Conservation (phyloP, 1,139 yeast species). For the Pichia sp. region DNA sequence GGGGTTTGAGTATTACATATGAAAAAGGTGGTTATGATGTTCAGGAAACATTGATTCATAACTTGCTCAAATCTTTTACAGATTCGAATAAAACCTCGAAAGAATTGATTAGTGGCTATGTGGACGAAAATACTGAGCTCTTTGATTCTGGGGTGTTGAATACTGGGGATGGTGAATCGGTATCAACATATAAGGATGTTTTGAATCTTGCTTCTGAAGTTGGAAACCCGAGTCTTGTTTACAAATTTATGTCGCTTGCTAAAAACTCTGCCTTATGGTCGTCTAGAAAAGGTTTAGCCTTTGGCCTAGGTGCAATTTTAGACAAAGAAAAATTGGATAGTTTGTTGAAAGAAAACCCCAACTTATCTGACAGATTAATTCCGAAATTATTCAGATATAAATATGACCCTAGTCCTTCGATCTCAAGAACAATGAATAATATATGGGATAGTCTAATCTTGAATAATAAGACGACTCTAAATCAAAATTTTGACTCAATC, state of each 20-base stretch:
- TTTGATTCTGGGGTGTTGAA: slow-evolving; percentile 78
- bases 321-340: slow-evolving; percentile 73
- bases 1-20: slow-evolving; percentile 79
- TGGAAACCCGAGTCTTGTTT: slow-evolving; percentile 91
- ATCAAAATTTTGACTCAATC: slow-evolving; percentile 53
- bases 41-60: slow-evolving; percentile 69
- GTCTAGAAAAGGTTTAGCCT: slow-evolving; percentile 89
- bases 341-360: slow-evolving; percentile 50
- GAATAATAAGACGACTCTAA: slow-evolving; percentile 52
- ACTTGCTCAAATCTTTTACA: slow-evolving; percentile 75
- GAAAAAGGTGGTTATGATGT: slow-evolving; percentile 69
- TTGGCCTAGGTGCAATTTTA: slow-evolving; percentile 81
- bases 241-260: slow-evolving; percentile 90
- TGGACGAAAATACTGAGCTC: slow-evolving; percentile 74
- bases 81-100: slow-evolving; percentile 50
- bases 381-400: slow-evolving; percentile 82
- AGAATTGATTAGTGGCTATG: slow-evolving; percentile 57
- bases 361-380: slow-evolving; percentile 56
- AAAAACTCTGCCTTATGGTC: slow-evolving; percentile 88
- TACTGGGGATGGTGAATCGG: slow-evolving; percentile 73
- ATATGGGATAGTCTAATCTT: slow-evolving; percentile 77
- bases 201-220: slow-evolving; percentile 85
- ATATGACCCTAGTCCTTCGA: slow-evolving; percentile 77
- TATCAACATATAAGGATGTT: slow-evolving; percentile 84
- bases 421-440: slow-evolving; percentile 77